Evolutionary conservation across 345 rosid genomes (phyloP).

Genomic region (Zanthoxylum bungeanum): DNA sequence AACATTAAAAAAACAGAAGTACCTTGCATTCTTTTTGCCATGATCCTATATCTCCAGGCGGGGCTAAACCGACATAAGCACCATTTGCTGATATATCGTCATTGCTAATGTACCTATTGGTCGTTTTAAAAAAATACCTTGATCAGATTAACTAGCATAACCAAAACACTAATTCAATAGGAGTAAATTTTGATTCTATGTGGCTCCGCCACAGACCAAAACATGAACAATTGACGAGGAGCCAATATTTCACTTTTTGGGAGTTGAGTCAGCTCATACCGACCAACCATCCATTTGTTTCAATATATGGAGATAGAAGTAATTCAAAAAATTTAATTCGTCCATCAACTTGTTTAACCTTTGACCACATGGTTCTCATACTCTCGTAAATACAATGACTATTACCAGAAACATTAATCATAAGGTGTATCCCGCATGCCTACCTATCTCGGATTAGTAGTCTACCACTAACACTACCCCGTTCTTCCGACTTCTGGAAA

Average conservation of each 20-base stretch:
- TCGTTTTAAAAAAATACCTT: slow-evolving; percentile 4
- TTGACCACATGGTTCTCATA: no score
- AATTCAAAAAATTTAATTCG: not conserved
- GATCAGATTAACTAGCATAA: slow-evolving; percentile 6
- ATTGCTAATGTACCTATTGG: slow-evolving; percentile 47
- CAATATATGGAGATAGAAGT: not conserved
- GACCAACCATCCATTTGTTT: not conserved
- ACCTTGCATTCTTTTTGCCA: slow-evolving; percentile 82
- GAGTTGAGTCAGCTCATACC: not conserved
- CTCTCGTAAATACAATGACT: not conserved
- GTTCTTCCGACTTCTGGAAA: slow-evolving; percentile 56
- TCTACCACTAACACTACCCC: slow-evolving; percentile 70
- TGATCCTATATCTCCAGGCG: slow-evolving; percentile 56
- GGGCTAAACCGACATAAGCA: slow-evolving; percentile 67
- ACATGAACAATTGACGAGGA: not conserved
- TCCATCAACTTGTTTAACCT: not conserved
- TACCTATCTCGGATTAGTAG: slow-evolving; percentile 70
- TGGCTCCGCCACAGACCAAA: no score
- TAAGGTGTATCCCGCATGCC: slow-evolving; percentile 3
- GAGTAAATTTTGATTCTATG: no score
- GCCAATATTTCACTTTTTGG: slow-evolving; percentile 6
- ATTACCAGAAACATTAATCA: not conserved
- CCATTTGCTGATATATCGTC: slow-evolving; percentile 34
- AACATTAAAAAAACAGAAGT: not conserved
- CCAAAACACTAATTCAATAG: no score